Evolutionary conservation across 2,329 filamentous ascomycete genomes (phyloP).

Genomic region (Hypoxylon sp.): DNA sequence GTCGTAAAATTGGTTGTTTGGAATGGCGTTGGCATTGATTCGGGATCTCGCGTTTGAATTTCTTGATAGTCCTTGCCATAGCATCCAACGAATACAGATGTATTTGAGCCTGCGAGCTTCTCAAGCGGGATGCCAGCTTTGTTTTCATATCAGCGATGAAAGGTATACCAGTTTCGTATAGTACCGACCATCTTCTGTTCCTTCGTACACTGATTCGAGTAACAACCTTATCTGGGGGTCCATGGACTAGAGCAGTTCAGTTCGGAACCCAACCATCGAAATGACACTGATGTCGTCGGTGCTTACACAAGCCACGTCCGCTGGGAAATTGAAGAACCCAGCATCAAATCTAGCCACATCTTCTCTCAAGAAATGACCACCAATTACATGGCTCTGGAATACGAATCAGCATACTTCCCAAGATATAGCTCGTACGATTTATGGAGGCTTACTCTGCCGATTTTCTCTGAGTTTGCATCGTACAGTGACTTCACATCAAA

Average conservation of each 20-base stretch:
- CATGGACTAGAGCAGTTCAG: constrained; percentile 43
- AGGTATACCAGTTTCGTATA: no score
- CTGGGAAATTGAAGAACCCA: constrained; percentile 53
- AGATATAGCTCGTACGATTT: not conserved
- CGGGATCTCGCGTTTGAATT: no score
- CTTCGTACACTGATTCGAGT: constrained; percentile 52
- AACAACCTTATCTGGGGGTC: constrained; percentile 55
- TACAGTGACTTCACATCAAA: constrained; percentile 44
- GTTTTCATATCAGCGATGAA: no score
- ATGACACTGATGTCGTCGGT: no score
- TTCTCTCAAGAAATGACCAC: constrained; percentile 53
- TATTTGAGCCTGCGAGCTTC: no score
- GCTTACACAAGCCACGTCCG: constrained; percentile 4
- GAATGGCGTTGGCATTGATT: no score
- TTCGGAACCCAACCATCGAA: no score
- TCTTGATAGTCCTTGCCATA: no score
- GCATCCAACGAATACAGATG: no score
- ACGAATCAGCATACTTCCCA: not conserved
- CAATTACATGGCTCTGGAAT: constrained; percentile 24
- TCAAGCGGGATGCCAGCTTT: no score
- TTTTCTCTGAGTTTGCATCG: constrained; percentile 40
- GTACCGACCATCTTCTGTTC: constrained; percentile 20
- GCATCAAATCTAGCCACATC: constrained; percentile 55
- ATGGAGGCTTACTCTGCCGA: constrained; percentile 34
- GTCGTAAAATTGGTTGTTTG: no score